A percentile compares a stretch with the other conserved stretches of the same genome.
phyloP scores from a whole-genome alignment of 345 rosid genomes.

The Gossypium herbaceum region DNA sequence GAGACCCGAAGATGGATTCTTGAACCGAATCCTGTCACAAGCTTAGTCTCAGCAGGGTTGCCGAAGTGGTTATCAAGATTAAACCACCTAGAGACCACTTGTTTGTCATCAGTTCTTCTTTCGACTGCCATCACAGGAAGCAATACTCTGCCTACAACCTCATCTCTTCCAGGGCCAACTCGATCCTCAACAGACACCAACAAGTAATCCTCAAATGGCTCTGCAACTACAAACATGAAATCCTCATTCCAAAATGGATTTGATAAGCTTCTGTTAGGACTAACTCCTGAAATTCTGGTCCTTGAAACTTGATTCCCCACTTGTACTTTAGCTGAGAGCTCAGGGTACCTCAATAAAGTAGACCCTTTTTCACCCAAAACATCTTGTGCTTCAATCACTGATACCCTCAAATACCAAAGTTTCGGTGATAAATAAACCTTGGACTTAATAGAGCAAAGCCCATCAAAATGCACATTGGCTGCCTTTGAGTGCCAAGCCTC shows the following conservation, averaged over 20 bases:
- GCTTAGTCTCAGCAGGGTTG: conserved; percentile 25
- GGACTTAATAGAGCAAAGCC: conserved; percentile 55
- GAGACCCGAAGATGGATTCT: conserved; percentile 58
- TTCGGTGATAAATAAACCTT: conserved; percentile 73
- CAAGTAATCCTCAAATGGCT: conserved; percentile 70
- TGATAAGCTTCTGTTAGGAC: conserved; percentile 39
- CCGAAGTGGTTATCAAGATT: conserved; percentile 49
- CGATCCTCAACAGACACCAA: conserved; percentile 50
- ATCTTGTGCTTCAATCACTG: conserved; percentile 71
- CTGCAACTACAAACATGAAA: conserved; percentile 62
- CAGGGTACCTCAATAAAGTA: conserved; percentile 44
- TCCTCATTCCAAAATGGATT: conserved; percentile 77
- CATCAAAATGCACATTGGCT: conserved; percentile 60
- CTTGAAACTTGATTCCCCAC: conserved; percentile 64
- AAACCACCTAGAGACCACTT: conserved; percentile 62
- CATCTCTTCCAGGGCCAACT: conserved; percentile 47
- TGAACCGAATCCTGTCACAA: conserved; percentile 42
- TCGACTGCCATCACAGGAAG: conserved; percentile 44
- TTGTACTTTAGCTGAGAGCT: conserved; percentile 45
- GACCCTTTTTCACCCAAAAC: conserved; percentile 44
- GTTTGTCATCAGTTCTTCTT: conserved; percentile 45
- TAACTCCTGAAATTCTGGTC: conserved; percentile 40
- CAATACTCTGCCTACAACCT: conserved; percentile 47
- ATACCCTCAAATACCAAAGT: conserved; percentile 63
- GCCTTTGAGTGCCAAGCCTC: conserved; percentile 80